phyloP scores from a whole-genome alignment of 1,139 yeast genomes.

The Suhomyces chickasaworum region DNA sequence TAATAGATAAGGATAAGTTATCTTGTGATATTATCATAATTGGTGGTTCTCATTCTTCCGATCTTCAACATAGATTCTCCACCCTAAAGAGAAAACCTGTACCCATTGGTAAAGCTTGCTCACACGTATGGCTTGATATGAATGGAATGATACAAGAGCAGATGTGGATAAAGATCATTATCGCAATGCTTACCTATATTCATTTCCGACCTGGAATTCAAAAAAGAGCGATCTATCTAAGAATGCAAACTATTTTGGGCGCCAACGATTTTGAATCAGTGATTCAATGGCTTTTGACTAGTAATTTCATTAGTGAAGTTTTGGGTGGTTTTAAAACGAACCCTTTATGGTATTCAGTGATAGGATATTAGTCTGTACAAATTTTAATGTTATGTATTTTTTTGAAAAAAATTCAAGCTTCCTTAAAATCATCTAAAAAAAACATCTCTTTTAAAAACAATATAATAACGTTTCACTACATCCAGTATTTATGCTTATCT shows the following conservation, averaged over 20 bases:
- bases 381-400: no score
- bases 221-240: slow-evolving; percentile 29
- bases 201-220: slow-evolving; percentile 70
- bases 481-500: no score
- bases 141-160: slow-evolving; percentile 57
- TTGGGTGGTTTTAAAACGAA: slow-evolving; percentile 45
- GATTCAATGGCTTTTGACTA: slow-evolving; percentile 58
- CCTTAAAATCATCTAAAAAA: no score
- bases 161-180: slow-evolving; percentile 61
- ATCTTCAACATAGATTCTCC: background rate
- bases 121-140: slow-evolving; percentile 72
- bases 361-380: slow-evolving; percentile 35
- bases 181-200: slow-evolving; percentile 51
- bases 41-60: slow-evolving; percentile 4
- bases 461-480: no score
- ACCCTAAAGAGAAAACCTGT: slow-evolving; percentile 33
- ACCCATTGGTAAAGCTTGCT: slow-evolving; percentile 63
- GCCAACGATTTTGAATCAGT: slow-evolving; percentile 51
- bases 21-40: slow-evolving; percentile 61
- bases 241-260: slow-evolving; percentile 47
- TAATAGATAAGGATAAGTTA: slow-evolving; percentile 59
- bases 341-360: slow-evolving; percentile 54
- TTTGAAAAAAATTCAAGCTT: no score
- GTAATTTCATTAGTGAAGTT: slow-evolving; percentile 42
- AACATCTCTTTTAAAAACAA: no score